Base-by-base conservation (phyloP, 495 filamentous ascomycete species). In the Penicillium silybi region DNA sequence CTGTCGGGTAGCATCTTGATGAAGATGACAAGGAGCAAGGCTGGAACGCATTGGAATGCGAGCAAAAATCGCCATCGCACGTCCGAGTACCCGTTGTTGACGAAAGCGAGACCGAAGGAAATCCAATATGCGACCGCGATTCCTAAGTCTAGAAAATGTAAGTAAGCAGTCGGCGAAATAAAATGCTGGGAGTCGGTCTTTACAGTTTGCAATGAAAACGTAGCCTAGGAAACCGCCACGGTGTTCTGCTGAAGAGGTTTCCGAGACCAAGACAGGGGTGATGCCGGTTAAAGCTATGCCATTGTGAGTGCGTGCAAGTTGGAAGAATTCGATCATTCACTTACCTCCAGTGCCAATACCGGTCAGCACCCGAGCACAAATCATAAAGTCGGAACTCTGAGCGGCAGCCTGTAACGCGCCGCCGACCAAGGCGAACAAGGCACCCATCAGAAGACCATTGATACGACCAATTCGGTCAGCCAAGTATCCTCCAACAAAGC, bases 81-180 rank as follows among this genome's bases (percentile, higher is more conserved):
- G 34, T 74, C 68, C 13, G 73, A 72, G 48, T 77, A 72, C 20
- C 74, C 77, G 46, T 75, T 60, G 45, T 80, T 58, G 53, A 81
- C 63, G 48, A 76, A 79, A 11, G 79, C 70, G 39, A 83, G 66
- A 37, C 80, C 78, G 53, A 82, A 85, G 17, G 78, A 77, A 50
- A 84, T 68, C 82, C 81, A 85, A 64, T 85, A 85, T 7, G 82
- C 81, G 25, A 85, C 63, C 3, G 76, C 74, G 26, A 86, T 81
- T 45, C 82, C 81, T 10, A 83, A 67, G 54, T 81, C 75, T 79
- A 19, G 32, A 19, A 41, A 10, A 8, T 18, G 25, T 64, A 42
- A 67, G 42, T 38, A 18, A 23, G 13, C 26, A 3, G 27, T 39
- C 6, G 50, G 26, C 26, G 18, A 26, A 38, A 27, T 5, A 38